Percentiles rank a stretch among this genome's conserved stretches.
Evolutionary conservation across 2,329 filamentous ascomycete species (phyloP).

Genomic region (Ascochyta fabae): DNA sequence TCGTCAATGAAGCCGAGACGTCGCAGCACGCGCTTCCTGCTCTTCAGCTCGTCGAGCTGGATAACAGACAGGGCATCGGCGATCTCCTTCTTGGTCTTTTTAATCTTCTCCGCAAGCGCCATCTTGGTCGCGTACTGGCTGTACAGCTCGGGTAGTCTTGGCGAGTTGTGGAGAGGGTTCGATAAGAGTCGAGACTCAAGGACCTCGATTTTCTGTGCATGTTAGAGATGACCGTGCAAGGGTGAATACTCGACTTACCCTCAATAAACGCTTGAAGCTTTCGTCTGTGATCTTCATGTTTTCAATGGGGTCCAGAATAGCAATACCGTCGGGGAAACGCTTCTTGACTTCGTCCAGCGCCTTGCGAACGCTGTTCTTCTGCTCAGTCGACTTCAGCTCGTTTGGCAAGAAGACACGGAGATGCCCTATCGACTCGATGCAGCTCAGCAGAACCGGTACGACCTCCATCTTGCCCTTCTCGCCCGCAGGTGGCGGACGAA

Average conservation of each 20-base stretch:
- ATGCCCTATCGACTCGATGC: conserved; percentile 83
- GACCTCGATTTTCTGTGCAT: conserved; percentile 85
- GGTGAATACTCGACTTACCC: conserved; percentile 52
- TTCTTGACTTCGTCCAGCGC: conserved; percentile 78
- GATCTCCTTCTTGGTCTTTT: conserved; percentile 86
- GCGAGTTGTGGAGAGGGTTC: conserved; percentile 91
- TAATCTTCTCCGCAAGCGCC: conserved; percentile 77
- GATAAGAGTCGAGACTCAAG: conserved; percentile 87
- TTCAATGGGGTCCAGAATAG: conserved; percentile 89
- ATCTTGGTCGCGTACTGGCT: conserved; percentile 86
- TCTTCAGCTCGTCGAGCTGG: conserved; percentile 95
- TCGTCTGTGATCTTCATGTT: conserved; percentile 96
- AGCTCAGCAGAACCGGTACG: conserved; percentile 84
- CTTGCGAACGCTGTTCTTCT: conserved; percentile 72
- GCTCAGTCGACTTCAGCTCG: conserved; percentile 71
- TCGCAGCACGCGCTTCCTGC: conserved; percentile 90
- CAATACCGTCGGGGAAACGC: conserved; percentile 90
- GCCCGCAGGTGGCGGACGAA: conserved; percentile 65
- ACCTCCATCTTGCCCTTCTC: conserved; percentile 77
- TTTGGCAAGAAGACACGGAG: conserved; percentile 83
- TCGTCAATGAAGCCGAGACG: conserved; percentile 96
- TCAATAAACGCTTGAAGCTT: conserved; percentile 86
- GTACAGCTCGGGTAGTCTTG: conserved; percentile 82
- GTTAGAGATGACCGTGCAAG: conserved; percentile 16
- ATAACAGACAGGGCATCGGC: conserved; percentile 83